phyloP scores from a whole-genome alignment of 2,329 filamentous ascomycete species.

The Colletotrichum sp. region DNA sequence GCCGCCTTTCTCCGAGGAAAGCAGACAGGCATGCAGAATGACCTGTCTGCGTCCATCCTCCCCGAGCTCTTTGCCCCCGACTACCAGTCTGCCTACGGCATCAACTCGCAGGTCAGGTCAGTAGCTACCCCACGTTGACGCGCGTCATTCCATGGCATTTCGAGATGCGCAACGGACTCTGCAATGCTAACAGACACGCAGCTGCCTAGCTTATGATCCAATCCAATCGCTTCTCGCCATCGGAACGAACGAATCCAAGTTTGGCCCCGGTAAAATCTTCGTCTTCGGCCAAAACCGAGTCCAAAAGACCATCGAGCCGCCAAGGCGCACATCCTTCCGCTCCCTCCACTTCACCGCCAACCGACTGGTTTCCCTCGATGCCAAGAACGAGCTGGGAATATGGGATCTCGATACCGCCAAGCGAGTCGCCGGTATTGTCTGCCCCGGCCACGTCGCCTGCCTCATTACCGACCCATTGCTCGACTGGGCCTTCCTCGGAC shows the following conservation, averaged over 20 bases:
- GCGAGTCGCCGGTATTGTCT: conserved; percentile 71
- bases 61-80: conserved; percentile 83
- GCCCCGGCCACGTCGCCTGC: conserved; percentile 76
- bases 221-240: conserved; percentile 92
- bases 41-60: conserved; percentile 82
- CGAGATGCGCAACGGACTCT: not conserved
- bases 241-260: conserved; percentile 86
- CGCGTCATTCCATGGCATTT: conserved; percentile 5
- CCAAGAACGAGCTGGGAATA: conserved; percentile 82
- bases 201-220: conserved; percentile 88
- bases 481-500: conserved; percentile 89
- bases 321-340: conserved; percentile 75
- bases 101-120: conserved; percentile 76
- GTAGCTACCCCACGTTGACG: conserved; percentile 26
- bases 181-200: conserved; percentile 34
- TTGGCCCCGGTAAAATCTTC: conserved; percentile 86
- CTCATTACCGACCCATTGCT: conserved; percentile 86
- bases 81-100: conserved; percentile 81
- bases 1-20: conserved; percentile 83
- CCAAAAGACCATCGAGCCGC: conserved; percentile 73
- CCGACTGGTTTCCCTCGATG: conserved; percentile 84
- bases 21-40: conserved; percentile 90
- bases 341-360: conserved; percentile 85
- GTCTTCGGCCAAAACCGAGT: conserved; percentile 85
- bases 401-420: conserved; percentile 79